Conservation (phyloP, 164 flowering plant genomes). For the Taxillus chinensis region DNA sequence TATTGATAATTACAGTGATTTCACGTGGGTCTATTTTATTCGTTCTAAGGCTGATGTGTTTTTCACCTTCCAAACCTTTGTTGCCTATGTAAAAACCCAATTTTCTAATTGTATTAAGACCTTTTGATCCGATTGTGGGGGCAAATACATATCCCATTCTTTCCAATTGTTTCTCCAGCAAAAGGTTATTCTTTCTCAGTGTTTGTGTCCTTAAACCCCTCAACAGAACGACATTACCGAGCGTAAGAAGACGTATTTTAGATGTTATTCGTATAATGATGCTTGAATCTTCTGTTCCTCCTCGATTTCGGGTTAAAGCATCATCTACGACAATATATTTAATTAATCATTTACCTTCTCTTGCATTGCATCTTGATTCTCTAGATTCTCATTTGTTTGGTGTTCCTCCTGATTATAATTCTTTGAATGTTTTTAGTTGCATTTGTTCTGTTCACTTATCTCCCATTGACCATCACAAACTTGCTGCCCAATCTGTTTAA, state of each 20-base stretch:
- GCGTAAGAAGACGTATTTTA: too few relatives aligned
- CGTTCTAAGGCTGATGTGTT: not conserved
- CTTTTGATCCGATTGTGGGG: too few relatives aligned
- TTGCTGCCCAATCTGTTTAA: not conserved
- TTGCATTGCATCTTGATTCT: not conserved
- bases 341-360: constrained; percentile 6
- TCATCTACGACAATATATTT: constrained; percentile 5
- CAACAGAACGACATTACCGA: too few relatives aligned
- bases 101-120: too few relatives aligned
- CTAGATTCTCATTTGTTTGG: not conserved
- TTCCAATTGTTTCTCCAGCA: too few relatives aligned
- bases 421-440: constrained; percentile 4
- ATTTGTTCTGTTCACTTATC: constrained; percentile 13
- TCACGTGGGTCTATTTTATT: not conserved
- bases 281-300: constrained; percentile 4
- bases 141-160: too few relatives aligned
- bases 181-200: too few relatives aligned
- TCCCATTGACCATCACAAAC: not conserved
- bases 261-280: too few relatives aligned
- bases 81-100: not conserved
- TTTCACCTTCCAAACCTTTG: not conserved
- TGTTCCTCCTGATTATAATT: constrained; percentile 4
- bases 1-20: too few relatives aligned
- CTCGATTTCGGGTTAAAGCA: constrained; percentile 12
- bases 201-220: too few relatives aligned